phyloP scores from a whole-genome alignment of 805 yeast genomes.

The Lachancea quebecensis region DNA sequence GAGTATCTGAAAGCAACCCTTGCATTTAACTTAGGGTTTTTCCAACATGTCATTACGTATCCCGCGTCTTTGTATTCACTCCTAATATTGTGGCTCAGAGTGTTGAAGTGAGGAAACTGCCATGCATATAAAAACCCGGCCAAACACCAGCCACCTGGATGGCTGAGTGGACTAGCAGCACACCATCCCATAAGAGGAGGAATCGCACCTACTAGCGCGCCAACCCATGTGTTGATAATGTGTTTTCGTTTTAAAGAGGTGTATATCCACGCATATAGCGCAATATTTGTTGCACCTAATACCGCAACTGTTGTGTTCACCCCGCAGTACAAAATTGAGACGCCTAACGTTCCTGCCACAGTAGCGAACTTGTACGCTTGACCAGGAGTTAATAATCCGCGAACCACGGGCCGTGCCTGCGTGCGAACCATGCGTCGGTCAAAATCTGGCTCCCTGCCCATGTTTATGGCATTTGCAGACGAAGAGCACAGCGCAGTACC shows the following conservation, averaged over 20 bases:
- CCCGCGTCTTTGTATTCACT: constrained; percentile 90
- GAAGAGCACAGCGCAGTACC: constrained; percentile 90
- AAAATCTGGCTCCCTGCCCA: constrained; percentile 92
- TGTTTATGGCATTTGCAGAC: constrained; percentile 93
- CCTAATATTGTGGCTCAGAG: constrained; percentile 80
- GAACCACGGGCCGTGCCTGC: constrained; percentile 80
- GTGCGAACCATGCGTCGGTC: constrained; percentile 87
- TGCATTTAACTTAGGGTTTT: constrained; percentile 85
- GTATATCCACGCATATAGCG: constrained; percentile 81
- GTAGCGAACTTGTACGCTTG: constrained; percentile 83
- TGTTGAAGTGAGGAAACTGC: constrained; percentile 98
- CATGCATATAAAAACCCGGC: constrained; percentile 89
- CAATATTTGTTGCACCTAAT: constrained; percentile 75
- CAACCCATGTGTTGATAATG: constrained; percentile 94
- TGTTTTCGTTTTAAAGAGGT: constrained; percentile 82
- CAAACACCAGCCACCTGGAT: constrained; percentile 93
- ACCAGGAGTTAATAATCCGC: constrained; percentile 64
- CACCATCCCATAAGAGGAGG: constrained; percentile 99
- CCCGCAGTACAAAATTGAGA: constrained; percentile 60
- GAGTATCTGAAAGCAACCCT: constrained; percentile 90
- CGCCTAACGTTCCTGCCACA: constrained; percentile 63
- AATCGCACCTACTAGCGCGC: constrained; percentile 97
- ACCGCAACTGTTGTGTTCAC: constrained; percentile 80
- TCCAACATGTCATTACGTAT: constrained; percentile 95
- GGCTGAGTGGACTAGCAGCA: constrained; percentile 66